Percentiles rank a stretch among this genome's conserved stretches.
Conservation (phyloP, 768 basidiomycete genomes). For the Suillus brevipes region DNA sequence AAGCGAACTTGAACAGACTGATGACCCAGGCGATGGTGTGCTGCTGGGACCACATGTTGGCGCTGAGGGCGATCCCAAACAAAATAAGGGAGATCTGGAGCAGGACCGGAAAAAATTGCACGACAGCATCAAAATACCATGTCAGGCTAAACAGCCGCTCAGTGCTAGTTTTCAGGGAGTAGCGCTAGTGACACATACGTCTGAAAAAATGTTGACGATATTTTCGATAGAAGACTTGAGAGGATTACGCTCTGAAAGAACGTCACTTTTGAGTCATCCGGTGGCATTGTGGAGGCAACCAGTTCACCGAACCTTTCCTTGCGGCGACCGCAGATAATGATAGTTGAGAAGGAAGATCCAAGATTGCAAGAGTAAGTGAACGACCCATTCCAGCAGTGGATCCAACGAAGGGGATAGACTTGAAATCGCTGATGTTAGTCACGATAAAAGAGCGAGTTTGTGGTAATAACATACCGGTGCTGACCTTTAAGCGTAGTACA, state of each 20-base stretch:
- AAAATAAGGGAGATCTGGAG: too few species aligned
- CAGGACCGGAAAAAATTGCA: too few species aligned
- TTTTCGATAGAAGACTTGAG: constrained; percentile 44
- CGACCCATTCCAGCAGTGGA: constrained; percentile 61
- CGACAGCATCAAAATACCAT: too few species aligned
- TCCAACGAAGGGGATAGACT: constrained; percentile 54
- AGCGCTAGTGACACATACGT: constrained; percentile 36
- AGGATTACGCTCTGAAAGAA: constrained; percentile 37
- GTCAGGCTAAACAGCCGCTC: constrained; percentile 34
- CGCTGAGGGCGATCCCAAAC: too few species aligned
- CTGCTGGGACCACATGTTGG: too few species aligned
- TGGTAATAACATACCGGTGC: too few species aligned
- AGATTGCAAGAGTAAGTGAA: constrained; percentile 51
- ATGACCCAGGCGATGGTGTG: too few species aligned
- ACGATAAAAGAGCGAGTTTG: constrained; percentile 10
- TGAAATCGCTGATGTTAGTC: constrained; percentile 44
- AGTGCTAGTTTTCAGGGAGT: not conserved
- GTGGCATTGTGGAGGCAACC: constrained; percentile 23
- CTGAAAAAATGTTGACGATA: constrained; percentile 44
- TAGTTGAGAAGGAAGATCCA: constrained; percentile 46
- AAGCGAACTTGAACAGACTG: constrained; percentile 83
- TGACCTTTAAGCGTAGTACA: too few species aligned
- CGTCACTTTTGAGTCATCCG: constrained; percentile 42
- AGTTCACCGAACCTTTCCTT: constrained; percentile 55
- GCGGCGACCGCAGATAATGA: constrained; percentile 54